phyloP scores from a whole-genome alignment of 1,139 yeast genomes.

The Candida anutae region DNA sequence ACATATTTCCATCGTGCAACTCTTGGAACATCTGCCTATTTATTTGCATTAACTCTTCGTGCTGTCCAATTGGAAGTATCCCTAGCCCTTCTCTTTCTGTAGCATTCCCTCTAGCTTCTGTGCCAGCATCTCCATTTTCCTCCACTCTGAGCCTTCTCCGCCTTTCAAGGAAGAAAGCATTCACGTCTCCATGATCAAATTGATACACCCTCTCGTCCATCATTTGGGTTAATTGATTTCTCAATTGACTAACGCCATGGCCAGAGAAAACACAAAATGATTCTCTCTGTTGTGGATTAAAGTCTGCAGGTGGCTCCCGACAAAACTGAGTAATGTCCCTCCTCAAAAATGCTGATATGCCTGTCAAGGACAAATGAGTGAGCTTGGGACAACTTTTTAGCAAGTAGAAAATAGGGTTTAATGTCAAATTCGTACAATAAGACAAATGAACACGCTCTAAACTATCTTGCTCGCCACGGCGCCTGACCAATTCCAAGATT shows the following conservation, averaged over 20 bases:
- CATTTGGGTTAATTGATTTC: constrained; percentile 48
- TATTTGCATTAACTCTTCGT: constrained; percentile 18
- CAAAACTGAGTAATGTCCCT: constrained; percentile 82
- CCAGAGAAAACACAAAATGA: constrained; percentile 94
- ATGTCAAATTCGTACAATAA: constrained; percentile 75
- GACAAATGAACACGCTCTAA: constrained; percentile 90
- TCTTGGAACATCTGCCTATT: constrained; percentile 31
- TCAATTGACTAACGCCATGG: constrained; percentile 68
- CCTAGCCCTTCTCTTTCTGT: constrained; percentile 33
- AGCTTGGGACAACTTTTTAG: constrained; percentile 77
- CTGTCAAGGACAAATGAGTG: constrained; percentile 85
- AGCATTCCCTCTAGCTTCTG: constrained; percentile 15
- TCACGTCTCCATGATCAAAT: constrained; percentile 33
- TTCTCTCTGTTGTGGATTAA: constrained; percentile 77
- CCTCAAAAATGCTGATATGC: constrained; percentile 80
- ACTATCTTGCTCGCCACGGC: constrained; percentile 65
- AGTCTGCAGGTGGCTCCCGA: constrained; percentile 92
- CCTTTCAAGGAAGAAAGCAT: constrained; percentile 26
- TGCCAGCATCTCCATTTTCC: constrained; percentile 11
- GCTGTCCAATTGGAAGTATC: constrained; percentile 8
- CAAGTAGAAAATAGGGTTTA: constrained; percentile 63
- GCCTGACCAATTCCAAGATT: constrained; percentile 64
- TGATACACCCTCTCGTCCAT: constrained; percentile 38
- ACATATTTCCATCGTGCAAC: constrained; percentile 25
- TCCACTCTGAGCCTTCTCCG: constrained; percentile 21